These are phyloP conservation scores for Austroboletus niveus DNA, from an alignment of 1,284 basidiomycete species.

Conservation along the genomic window DNA sequence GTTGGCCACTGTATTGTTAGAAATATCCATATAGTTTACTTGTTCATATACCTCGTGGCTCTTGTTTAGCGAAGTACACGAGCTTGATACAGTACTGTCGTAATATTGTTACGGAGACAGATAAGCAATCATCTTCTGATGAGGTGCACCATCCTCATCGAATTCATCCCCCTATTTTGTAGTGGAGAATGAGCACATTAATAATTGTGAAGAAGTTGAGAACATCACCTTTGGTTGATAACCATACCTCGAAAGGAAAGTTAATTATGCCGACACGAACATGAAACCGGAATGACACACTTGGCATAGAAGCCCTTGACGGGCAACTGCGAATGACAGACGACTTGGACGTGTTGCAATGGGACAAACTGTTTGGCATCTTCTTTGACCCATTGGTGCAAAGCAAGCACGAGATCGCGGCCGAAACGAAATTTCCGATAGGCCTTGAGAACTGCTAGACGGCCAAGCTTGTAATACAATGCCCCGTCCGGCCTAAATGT, in stretches of 20 bases:
- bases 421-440: conserved; percentile 67
- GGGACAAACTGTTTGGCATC: conserved; percentile 38
- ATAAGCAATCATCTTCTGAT: conserved; percentile 70
- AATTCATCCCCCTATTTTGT: conserved; percentile 62
- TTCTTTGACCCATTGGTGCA: conserved; percentile 56
- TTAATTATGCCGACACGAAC: conserved; percentile 8
- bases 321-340: conserved; percentile 67
- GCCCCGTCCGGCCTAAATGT: conserved; percentile 26
- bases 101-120: conserved; percentile 41
- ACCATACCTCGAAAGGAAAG: conserved; percentile 53
- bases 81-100: conserved; percentile 26
- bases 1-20: conserved; percentile 41
- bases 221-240: conserved; percentile 56
- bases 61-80: conserved; percentile 14
- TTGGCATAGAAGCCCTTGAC: conserved; percentile 72
- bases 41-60: conserved; percentile 34
- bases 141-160: conserved; percentile 78
- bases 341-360: conserved; percentile 38
- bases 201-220: conserved; percentile 11
- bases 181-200: conserved; percentile 16
- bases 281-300: conserved; percentile 42
- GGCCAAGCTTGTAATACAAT: conserved; percentile 63
- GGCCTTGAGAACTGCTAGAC: conserved; percentile 64
- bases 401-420: conserved; percentile 53
- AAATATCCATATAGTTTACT: conserved; percentile 29